Percentiles rank a stretch among this genome's conserved stretches.
These are phyloP conservation scores for Calonectria crousiana DNA, from an alignment of 2,329 filamentous ascomycete genomes.

Conservation along the genomic window DNA sequence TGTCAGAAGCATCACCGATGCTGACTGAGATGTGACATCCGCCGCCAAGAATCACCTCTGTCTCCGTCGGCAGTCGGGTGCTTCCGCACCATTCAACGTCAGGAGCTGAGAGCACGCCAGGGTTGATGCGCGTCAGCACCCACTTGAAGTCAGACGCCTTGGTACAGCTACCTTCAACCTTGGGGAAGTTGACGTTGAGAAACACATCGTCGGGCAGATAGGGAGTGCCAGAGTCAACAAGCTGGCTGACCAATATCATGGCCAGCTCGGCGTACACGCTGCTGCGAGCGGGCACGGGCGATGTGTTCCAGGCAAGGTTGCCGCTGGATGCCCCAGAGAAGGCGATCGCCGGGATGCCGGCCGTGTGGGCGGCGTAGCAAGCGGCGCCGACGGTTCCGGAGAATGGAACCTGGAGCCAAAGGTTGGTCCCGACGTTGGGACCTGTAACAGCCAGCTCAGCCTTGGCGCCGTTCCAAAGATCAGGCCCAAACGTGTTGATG, in stretches of 20 bases:
- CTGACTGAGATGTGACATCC: slow-evolving; percentile 75
- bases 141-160: slow-evolving; percentile 69
- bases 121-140: slow-evolving; percentile 72
- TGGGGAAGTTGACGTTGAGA: slow-evolving; percentile 78
- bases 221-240: slow-evolving; percentile 69
- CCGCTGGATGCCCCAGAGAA: slow-evolving; percentile 70
- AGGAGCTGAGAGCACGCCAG: slow-evolving; percentile 61
- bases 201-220: slow-evolving; percentile 72
- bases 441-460: slow-evolving; percentile 76
- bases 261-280: slow-evolving; percentile 74
- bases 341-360: slow-evolving; percentile 74
- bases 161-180: slow-evolving; percentile 63
- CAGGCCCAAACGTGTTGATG: slow-evolving; percentile 66
- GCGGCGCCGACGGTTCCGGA: slow-evolving; percentile 78
- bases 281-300: slow-evolving; percentile 65
- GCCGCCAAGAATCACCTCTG: slow-evolving; percentile 59
- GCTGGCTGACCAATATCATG: slow-evolving; percentile 65
- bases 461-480: slow-evolving; percentile 62
- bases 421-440: slow-evolving; percentile 70
- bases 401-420: slow-evolving; percentile 67
- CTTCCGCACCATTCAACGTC: slow-evolving; percentile 71
- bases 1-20: slow-evolving; percentile 70
- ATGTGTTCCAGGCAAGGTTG: slow-evolving; percentile 65
- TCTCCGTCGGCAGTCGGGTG: slow-evolving; percentile 70
- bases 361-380: slow-evolving; percentile 65